phyloP scores from a whole-genome alignment of 2,329 filamentous ascomycete genomes.

The Pseudogymnoascus verrucosus region DNA sequence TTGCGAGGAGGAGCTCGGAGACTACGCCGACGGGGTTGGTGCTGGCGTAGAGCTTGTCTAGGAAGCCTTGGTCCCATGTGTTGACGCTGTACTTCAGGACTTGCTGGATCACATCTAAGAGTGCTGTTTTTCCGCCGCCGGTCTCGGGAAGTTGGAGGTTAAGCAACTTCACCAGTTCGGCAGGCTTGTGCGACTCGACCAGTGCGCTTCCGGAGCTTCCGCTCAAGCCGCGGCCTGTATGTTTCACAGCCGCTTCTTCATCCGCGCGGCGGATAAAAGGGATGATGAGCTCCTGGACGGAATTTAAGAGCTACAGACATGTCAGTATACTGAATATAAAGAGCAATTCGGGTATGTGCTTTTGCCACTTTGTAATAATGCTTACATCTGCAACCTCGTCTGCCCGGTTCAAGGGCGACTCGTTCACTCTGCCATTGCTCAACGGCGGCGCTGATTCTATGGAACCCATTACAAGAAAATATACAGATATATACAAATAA shows the following conservation, averaged over 20 bases:
- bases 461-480: conserved; percentile 15
- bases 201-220: conserved; percentile 47
- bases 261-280: conserved; percentile 67
- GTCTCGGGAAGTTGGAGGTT: conserved; percentile 49
- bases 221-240: conserved; percentile 40
- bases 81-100: conserved; percentile 85
- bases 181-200: conserved; percentile 53
- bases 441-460: conserved; percentile 16
- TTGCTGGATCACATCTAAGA: conserved; percentile 61
- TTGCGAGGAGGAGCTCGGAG: conserved; percentile 74
- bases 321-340: neutral
- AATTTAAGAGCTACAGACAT: conserved; percentile 51
- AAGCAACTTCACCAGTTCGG: conserved; percentile 47
- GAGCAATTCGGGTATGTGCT: neutral
- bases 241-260: conserved; percentile 48
- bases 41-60: conserved; percentile 90
- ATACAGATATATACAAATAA: conserved; percentile 5
- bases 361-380: conserved; percentile 9
- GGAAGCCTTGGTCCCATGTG: conserved; percentile 95
- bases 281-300: conserved; percentile 59
- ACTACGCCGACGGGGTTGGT: conserved; percentile 82
- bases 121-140: conserved; percentile 61
- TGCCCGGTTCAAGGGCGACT: conserved; percentile 30
- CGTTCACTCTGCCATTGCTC: conserved; percentile 10
- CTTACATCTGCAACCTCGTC: conserved; percentile 41